These are phyloP conservation scores for Phytophthora vignae DNA, from an alignment of 352 stramenopile genomes.

Conservation along the genomic window DNA sequence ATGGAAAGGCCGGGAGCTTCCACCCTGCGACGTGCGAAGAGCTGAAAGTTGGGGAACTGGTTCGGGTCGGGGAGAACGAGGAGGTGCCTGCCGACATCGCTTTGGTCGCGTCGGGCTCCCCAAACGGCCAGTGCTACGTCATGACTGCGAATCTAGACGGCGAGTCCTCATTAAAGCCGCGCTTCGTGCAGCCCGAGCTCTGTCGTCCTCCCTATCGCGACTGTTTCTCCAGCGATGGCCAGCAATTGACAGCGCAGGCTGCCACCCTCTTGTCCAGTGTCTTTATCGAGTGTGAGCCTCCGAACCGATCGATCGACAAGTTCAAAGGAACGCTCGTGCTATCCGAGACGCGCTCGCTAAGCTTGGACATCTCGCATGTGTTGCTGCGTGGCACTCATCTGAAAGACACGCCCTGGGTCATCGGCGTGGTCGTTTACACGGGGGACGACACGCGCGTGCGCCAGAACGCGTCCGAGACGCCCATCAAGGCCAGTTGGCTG, in stretches of 20 bases:
- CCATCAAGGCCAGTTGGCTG: slow-evolving; percentile 78
- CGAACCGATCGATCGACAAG: slow-evolving; percentile 74
- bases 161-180: slow-evolving; percentile 89
- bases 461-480: slow-evolving; percentile 78
- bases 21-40: slow-evolving; percentile 43
- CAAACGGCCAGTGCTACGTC: slow-evolving; percentile 78
- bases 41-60: slow-evolving; percentile 82
- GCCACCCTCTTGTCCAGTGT: slow-evolving; percentile 14
- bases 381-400: slow-evolving; percentile 76
- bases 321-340: slow-evolving; percentile 79
- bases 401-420: slow-evolving; percentile 74
- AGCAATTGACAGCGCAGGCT: slow-evolving; percentile 20
- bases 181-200: slow-evolving; percentile 60
- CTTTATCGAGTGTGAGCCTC: slow-evolving; percentile 53
- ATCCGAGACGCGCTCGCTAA: slow-evolving; percentile 20
- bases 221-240: slow-evolving; percentile 41
- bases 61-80: slow-evolving; percentile 79
- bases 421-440: slow-evolving; percentile 88
- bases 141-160: slow-evolving; percentile 91
- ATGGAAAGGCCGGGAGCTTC: slow-evolving; percentile 33
- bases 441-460: slow-evolving; percentile 89
- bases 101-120: slow-evolving; percentile 61
- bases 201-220: slow-evolving; percentile 26
- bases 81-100: slow-evolving; percentile 76
- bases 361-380: slow-evolving; percentile 75